Evolutionary conservation across 2,329 filamentous ascomycete species (phyloP), one percentile per base, ranked within the genome.

Genomic region (Pseudocercospora ulei): DNA sequence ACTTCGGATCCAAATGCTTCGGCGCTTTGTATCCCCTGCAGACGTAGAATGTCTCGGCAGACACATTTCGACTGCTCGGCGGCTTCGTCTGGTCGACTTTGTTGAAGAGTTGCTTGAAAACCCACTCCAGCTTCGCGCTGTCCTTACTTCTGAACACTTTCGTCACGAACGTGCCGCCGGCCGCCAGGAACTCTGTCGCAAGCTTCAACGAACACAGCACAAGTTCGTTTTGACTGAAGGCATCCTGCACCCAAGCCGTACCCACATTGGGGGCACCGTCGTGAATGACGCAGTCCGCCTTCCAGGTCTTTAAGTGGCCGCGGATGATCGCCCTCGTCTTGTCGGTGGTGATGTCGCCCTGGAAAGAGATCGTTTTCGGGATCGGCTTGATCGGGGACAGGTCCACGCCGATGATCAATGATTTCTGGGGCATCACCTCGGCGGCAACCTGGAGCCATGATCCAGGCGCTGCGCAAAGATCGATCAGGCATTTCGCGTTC

Each of bases 71-170:
- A 5, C 85, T 94, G 0, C 86, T 93, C 0, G 90, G 90, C 3
- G 90, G 90, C 63, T 98, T 98, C 3, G 90, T 98, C 33, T 92
- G 88, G 60, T 98, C 88, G 48, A 98, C 90, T 51, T 90, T 92
- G 31, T 73, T 73, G 67, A 98, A 98, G 1, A 98, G 72, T 62
- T 98, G 90, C 60, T 94, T 94, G 68, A 96, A 86, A 20, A 96
- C 87, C 90, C 90, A 98, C 33, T 96, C 72, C 29, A 98, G 66
- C 42, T 85, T 80, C 60, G 95, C 95, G 68, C 94, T 96, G 60
- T 98, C 88, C 60, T 95, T 96, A 20, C 84, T 93, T 47, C 90
- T 71, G 70, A 98, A 98, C 27, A 98, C 84, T 65, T 98, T 98
- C 39, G 88, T 96, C 28, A 96, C 87, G 50, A 96, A 96, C 5